phyloP scores from a whole-genome alignment of 2,329 filamentous ascomycete species.

The Colletotrichum sp. region DNA sequence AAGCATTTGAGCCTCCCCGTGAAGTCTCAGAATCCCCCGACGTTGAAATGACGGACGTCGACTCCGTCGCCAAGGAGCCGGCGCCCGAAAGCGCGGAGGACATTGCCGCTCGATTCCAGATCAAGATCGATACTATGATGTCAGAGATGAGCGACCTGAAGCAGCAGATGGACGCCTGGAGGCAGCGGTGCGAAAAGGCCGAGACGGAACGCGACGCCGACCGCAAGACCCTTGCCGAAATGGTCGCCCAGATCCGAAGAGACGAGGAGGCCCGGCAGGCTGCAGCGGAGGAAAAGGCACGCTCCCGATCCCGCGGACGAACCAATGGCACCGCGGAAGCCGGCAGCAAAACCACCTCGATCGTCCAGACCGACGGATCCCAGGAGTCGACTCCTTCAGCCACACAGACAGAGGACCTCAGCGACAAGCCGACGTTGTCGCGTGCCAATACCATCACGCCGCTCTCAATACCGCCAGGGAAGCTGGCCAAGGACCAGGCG shows the following conservation, averaged over 20 bases:
- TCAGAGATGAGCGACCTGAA: conserved; percentile 82
- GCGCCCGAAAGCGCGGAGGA: conserved; percentile 39
- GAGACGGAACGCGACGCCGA: conserved; percentile 78
- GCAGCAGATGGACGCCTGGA: conserved; percentile 79
- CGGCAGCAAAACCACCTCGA: background rate
- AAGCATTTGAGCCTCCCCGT: conserved; percentile 49
- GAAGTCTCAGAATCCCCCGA: conserved; percentile 35
- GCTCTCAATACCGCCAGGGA: conserved; percentile 41
- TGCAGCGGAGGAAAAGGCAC: conserved; percentile 42
- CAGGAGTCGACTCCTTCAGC: conserved; percentile 11
- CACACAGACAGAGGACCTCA: conserved; percentile 32
- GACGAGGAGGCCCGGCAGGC: conserved; percentile 63
- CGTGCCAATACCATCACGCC: conserved; percentile 56
- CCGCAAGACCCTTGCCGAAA: conserved; percentile 80
- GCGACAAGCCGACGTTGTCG: conserved; percentile 49
- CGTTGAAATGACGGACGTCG: conserved; percentile 24
- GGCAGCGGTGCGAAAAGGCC: conserved; percentile 77
- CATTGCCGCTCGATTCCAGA: conserved; percentile 59
- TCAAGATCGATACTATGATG: conserved; percentile 77
- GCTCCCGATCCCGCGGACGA: conserved; percentile 38
- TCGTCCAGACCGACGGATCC: background rate
- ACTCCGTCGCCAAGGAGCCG: conserved; percentile 26
- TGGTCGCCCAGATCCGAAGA: conserved; percentile 82
- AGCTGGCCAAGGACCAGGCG: conserved; percentile 47
- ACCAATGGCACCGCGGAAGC: conserved; percentile 14